Base-by-base conservation (phyloP, 192 early-diverging fungal species). In the Entrophospora sp. region DNA sequence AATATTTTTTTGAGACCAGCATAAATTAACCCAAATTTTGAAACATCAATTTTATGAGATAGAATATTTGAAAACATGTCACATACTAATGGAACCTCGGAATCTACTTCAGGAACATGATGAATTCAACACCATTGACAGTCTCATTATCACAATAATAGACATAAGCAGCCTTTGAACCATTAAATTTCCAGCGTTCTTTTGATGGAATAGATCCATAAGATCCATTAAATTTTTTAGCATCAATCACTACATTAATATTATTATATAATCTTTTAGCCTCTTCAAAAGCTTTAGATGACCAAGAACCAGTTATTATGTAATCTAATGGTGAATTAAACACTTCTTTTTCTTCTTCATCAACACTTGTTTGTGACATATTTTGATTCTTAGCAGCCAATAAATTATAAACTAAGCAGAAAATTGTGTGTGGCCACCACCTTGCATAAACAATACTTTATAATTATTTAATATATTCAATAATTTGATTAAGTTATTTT, bases 61-160 rank as follows among this genome's bases (percentile, higher is more conserved):
- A 94, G 73, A 72, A 90, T 87, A 69, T 92, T 92, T 53, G 88
- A 89, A 31, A 87, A 91, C 81, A 92, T 90, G 75, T 96, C 96
- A 71, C 91, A 92, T 38, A 97, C 89, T 5, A 97, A 61, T 0
- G 92, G 92, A 0, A 94, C 89, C 0, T 72, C 69, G 1, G 79
- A 60, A 66, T 84, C 75, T 6, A 77, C 44, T 8, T 80, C 69
- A 9, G 87, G 85, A 3, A 85, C 71, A 28, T 58, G 68, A 12
- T 74, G 71, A 66, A 88, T 75, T 97, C 93, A 32, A 97, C 88
- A 22, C 97, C 97, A 67, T 99, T 91, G 42, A 99, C 87, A 1
- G 97, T 99, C 75, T 99, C 97, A 73, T 99, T 99, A 72, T 94
- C 91, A 78, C 93, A 95, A 73, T 95, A 96, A 73, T 94, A 99